Percentiles rank a stretch among this genome's conserved stretches.
Evolutionary conservation across 176 grass and related monocot species (phyloP).

Genomic region (Raddia distichophylla): DNA sequence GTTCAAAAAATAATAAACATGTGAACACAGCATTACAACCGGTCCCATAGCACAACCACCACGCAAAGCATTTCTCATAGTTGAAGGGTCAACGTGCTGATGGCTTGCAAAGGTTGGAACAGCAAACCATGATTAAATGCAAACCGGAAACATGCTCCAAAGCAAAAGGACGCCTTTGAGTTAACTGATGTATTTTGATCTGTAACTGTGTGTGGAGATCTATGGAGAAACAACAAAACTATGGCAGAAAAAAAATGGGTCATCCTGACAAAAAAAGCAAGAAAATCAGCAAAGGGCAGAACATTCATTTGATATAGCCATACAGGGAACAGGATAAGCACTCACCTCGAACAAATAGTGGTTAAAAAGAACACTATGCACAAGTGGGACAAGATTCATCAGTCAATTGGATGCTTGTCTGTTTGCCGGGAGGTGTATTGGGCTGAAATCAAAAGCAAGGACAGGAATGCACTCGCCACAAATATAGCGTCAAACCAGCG

Average conservation of each 20-base stretch:
- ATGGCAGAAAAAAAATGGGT: constrained; percentile 40
- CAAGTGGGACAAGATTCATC: constrained; percentile 43
- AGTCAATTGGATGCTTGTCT: constrained; percentile 97
- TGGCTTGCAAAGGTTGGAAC: constrained; percentile 13
- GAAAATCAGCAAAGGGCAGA: constrained; percentile 25
- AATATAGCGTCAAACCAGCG: constrained; percentile 99
- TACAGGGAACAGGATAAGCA: neutral
- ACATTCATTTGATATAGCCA: neutral
- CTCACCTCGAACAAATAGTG: constrained; percentile 47
- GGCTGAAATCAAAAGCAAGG: constrained; percentile 88
- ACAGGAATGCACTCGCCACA: constrained; percentile 90
- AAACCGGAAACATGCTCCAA: neutral
- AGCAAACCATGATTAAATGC: constrained; percentile 18
- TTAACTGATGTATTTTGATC: constrained; percentile 45
- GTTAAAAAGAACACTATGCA: constrained; percentile 60
- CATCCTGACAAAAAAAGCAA: constrained; percentile 43
- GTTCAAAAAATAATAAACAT: neutral
- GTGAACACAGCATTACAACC: neutral
- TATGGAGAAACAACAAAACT: constrained; percentile 35
- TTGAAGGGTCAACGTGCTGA: neutral
- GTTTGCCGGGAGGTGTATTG: constrained; percentile 90
- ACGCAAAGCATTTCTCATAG: constrained; percentile 17
- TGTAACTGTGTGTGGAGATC: constrained; percentile 47
- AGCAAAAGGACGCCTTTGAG: constrained; percentile 20
- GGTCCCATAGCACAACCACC: constrained; percentile 25